phyloP scores from a whole-genome alignment of 129 eudicot genomes.

The Tagetes patula region DNA sequence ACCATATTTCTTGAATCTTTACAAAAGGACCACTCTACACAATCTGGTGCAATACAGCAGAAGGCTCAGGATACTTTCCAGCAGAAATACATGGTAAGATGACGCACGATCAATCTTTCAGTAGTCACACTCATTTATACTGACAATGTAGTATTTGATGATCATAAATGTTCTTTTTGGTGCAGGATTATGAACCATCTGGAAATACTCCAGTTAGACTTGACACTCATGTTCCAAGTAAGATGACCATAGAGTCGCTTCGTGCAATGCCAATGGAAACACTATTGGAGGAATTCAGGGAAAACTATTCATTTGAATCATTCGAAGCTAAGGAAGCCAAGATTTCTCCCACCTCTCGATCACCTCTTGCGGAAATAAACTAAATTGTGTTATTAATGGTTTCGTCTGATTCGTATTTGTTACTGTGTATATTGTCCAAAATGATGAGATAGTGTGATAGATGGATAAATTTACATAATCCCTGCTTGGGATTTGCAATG shows the following conservation, averaged over 20 bases:
- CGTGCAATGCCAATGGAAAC: conserved; percentile 86
- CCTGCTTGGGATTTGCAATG: conserved; percentile 67
- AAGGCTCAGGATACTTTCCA: conserved; percentile 32
- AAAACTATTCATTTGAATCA: conserved; percentile 64
- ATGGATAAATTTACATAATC: conserved; percentile 34
- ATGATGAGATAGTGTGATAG: conserved; percentile 20
- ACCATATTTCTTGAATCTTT: conserved; percentile 21
- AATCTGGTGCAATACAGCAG: conserved; percentile 30
- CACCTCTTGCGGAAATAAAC: conserved; percentile 74
- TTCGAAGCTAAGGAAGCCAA: conserved; percentile 52
- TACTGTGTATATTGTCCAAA: conserved; percentile 44
- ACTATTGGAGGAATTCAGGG: conserved; percentile 73
- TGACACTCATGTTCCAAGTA: conserved; percentile 75
- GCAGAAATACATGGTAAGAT: conserved; percentile 34
- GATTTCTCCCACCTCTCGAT: conserved; percentile 54
- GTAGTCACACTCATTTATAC: background rate
- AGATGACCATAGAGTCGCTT: conserved; percentile 68
- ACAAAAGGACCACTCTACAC: conserved; percentile 28
- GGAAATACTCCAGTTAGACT: conserved; percentile 77
- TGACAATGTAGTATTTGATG: background rate
- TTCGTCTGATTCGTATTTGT: conserved; percentile 26
- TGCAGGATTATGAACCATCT: conserved; percentile 84
- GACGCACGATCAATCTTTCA: background rate
- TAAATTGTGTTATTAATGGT: conserved; percentile 11
- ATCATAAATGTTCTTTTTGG: conserved; percentile 1